These are phyloP conservation scores for Paraconiothyrium brasiliense DNA, from an alignment of 2,329 filamentous ascomycete genomes.

Conservation along the genomic window DNA sequence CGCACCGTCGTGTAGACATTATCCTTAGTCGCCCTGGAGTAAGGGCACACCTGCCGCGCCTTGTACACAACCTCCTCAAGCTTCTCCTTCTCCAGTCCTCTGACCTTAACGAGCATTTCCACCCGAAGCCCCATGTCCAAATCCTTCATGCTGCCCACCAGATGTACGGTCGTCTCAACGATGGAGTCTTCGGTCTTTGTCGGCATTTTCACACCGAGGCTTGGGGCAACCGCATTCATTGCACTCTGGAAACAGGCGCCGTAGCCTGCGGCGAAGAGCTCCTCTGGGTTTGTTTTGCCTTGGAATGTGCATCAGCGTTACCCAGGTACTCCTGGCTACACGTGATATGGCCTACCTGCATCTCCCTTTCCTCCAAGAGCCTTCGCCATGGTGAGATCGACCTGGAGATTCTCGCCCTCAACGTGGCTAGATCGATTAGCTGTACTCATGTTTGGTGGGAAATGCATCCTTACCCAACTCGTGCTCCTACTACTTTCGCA, in stretches of 20 bases:
- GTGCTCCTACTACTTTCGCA: constrained; percentile 52
- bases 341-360: not conserved
- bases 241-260: constrained; percentile 60
- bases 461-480: constrained; percentile 35
- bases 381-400: constrained; percentile 57
- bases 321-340: not conserved
- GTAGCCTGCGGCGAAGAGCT: constrained; percentile 60
- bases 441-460: not conserved
- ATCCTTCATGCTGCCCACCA: constrained; percentile 57
- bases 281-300: constrained; percentile 40
- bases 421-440: constrained; percentile 34
- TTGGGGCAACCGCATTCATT: constrained; percentile 56
- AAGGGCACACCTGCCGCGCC: constrained; percentile 49
- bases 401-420: constrained; percentile 46
- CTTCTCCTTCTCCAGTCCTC: constrained; percentile 44
- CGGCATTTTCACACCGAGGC: constrained; percentile 55
- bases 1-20: constrained; percentile 42
- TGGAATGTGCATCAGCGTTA: not conserved
- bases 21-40: constrained; percentile 44
- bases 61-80: constrained; percentile 48
- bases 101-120: constrained; percentile 53
- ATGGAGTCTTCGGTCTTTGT: constrained; percentile 49
- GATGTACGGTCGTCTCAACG: constrained; percentile 54
- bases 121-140: constrained; percentile 57
- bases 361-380: constrained; percentile 48